phyloP scores from a whole-genome alignment of 2,329 filamentous ascomycete species.

The Phyllachora maydis region DNA sequence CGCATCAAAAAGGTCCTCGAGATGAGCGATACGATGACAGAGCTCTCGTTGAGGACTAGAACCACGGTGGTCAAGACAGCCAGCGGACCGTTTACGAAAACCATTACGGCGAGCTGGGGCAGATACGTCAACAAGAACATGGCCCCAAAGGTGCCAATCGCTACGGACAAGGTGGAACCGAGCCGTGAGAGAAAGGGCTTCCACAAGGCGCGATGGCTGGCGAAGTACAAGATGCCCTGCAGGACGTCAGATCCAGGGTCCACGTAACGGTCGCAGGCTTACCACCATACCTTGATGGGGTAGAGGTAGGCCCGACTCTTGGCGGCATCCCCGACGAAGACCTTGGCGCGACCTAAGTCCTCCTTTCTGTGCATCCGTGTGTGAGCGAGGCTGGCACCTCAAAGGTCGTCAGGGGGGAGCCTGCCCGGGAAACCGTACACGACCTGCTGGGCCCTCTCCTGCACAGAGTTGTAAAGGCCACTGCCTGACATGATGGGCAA shows the following conservation, averaged over 20 bases:
- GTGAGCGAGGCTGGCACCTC: too few species aligned
- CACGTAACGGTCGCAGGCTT: too few species aligned
- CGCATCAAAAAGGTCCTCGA: conserved; percentile 57
- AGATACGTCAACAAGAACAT: conserved; percentile 84
- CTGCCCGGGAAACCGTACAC: too few species aligned
- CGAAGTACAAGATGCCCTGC: conserved; percentile 41
- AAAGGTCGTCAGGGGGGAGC: too few species aligned
- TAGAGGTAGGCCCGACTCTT: conserved; percentile 69
- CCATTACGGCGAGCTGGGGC: conserved; percentile 64
- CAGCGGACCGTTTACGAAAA: conserved; percentile 69
- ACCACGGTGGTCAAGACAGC: conserved; percentile 54
- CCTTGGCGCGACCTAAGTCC: conserved; percentile 47
- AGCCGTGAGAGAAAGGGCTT: conserved; percentile 34
- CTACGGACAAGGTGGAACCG: conserved; percentile 45
- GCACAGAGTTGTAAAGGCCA: too few species aligned
- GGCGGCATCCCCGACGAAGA: conserved; percentile 45
- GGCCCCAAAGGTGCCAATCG: conserved; percentile 46
- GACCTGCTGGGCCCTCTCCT: conserved; percentile 26
- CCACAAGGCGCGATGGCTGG: conserved; percentile 33
- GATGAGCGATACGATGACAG: conserved; percentile 32
- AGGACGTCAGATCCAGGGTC: too few species aligned
- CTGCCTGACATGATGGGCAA: too few species aligned
- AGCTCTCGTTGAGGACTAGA: conserved; percentile 43
- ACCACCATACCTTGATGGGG: conserved; percentile 52
- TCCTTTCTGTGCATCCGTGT: conserved; percentile 30